phyloP scores from a whole-genome alignment of 257 asterid species.

The Fraxinus anomala region DNA sequence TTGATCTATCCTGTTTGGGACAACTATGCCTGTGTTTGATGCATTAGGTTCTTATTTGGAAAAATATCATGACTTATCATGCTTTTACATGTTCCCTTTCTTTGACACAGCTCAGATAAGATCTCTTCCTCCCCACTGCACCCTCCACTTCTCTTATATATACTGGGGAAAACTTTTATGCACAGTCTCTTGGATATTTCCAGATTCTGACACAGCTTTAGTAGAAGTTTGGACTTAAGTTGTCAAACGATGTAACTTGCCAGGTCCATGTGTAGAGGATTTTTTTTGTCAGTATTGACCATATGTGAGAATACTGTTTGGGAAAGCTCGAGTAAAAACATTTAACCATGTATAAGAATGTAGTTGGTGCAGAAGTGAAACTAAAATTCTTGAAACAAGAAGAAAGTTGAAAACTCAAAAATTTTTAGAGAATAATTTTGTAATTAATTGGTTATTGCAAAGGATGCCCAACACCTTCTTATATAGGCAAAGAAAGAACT shows the following conservation, averaged over 20 bases:
- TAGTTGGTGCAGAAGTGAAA: no score
- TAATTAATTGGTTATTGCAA: no score
- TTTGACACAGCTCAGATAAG: constrained; percentile 4
- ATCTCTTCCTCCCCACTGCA: background rate
- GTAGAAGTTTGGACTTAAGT: background rate
- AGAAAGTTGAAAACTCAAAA: no score
- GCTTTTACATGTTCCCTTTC: constrained; percentile 3
- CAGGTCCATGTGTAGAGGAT: background rate
- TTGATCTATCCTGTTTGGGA: constrained; percentile 14
- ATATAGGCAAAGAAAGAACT: no score
- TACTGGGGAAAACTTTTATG: background rate
- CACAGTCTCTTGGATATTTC: background rate
- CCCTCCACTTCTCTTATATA: background rate
- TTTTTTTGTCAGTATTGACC: background rate
- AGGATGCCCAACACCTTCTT: no score
- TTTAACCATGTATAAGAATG: background rate
- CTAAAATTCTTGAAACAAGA: no score
- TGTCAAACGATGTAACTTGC: background rate
- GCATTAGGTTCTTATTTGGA: constrained; percentile 12
- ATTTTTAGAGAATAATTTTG: no score
- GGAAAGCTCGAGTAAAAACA: background rate
- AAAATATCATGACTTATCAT: background rate
- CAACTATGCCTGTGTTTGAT: constrained; percentile 8
- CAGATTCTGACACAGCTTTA: background rate
- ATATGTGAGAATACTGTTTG: background rate